Evolutionary conservation across 2,329 filamentous ascomycete genomes (phyloP), one percentile per base, ranked within the genome.

Genomic region (Pseudocercospora vitis): DNA sequence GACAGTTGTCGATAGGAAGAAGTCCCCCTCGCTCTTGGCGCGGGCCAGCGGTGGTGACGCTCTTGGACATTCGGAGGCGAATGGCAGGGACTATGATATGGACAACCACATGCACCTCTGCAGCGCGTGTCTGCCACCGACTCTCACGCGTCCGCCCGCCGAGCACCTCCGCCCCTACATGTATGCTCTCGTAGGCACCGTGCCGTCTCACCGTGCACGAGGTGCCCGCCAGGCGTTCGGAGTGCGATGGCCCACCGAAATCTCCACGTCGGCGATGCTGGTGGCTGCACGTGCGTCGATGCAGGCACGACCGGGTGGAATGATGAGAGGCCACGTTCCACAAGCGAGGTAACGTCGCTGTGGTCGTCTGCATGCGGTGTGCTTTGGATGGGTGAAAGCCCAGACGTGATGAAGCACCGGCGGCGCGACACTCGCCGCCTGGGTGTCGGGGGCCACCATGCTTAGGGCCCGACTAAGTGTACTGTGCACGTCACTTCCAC

Each of bases 131-230:
- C 37, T 11, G 19, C 37, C 16, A 40, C 21, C 21, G 11, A n/a
- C 19, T 23, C 23, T 24, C 37, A 40, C 19, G 40, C 40, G 24
- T 45, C 40, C 23, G 7, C 21, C 42, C 42, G 42, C 42, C 42
- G 42, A 31, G 42, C 42, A 45, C 24, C 42, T 45, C 42, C 42
- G 42, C 42, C 42, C 42, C n/a, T n/a, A n/a, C n/a, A n/a, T n/a
- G n/a, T 18, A 45, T 29, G 40, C 40, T 45, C 24, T 29, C 23
- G 40, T n/a, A n/a, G n/a, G n/a, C n/a, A n/a, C n/a, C n/a, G n/a
- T 45, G 40, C 40, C 3, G 24, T 18, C 16, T 24, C 14, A 42
- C 37, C n/a, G 19, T 12, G 18, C 37, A 42, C 37, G 24, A 4
- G 21, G 37, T 42, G 37, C 21, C 16, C 11, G 37, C n/a, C 26